Evolutionary conservation across 1,284 basidiomycete species (phyloP), one percentile per base, ranked within the genome.

Genomic region (Polyporus tsugae): DNA sequence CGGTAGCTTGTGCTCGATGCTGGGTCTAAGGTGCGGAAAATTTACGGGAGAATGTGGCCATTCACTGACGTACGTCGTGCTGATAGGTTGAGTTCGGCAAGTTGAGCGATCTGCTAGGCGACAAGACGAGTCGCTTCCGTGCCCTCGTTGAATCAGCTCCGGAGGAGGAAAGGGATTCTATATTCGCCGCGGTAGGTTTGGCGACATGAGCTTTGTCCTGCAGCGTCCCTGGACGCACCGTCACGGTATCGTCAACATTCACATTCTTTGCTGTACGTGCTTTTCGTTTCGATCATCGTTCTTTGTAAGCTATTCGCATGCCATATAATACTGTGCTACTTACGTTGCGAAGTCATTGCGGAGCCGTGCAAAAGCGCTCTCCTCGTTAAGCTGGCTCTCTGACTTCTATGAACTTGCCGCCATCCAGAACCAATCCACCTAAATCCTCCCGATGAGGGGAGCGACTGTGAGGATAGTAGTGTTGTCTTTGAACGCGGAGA

Each of bases 61-160:
- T 44, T 17, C 35, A 36, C 35, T 36, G 4, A 67, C 87, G 84
- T 81, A 83, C 35, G 33, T 49, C 44, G 2, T 13, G 35, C 36
- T 38, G 4, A 13, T 22, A 62, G 61, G 46, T 63, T 17, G 88
- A 89, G 73, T 89, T 85, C 66, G 87, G 85, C 74, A 84, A 83
- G 59, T 93, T 94, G 0, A 80, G 79, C 19, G 82, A 82, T 22
- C 82, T 95, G 6, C 82, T 93, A 61, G 77, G 82, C 59, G 83
- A 83, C n/a, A 76, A 84, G 53, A 78, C 82, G 35, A 85, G 88
- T 13, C 74, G 77, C 67, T 85, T 93, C 70, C 84, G 86, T 2
- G 79, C 83, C 33, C 79, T 92, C 39, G 88, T 91, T 1, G 86
- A 91, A 3, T 76, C 76, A 46, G 79, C 78, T 59, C 77, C 74